Evolutionary conservation across 2,329 filamentous ascomycete species (phyloP), one percentile per base, ranked within the genome.

Genomic region (Fusarium sp.): DNA sequence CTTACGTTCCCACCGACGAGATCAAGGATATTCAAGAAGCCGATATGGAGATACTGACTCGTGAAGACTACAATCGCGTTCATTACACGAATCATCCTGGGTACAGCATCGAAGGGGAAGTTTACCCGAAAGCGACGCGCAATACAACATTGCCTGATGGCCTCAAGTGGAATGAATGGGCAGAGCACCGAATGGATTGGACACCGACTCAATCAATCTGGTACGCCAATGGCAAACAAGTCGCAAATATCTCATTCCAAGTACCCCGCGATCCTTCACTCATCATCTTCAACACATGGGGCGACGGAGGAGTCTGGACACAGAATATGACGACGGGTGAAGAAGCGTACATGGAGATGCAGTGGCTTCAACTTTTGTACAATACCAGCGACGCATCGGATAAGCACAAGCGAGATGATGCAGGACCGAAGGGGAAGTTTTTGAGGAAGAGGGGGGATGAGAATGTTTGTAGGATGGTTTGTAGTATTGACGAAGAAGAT

Each of bases 311-410:
- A 6, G 49, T 53, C 10, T 53, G 49, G 49, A 53, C 49, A 8
- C 33, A 38, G 35, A 53, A 53, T 7, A 53, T 54, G 50, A 44
- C 50, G 2, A 54, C 50, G 4, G 37, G 37, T 3, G 37, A 44
- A 4, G 50, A 54, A 14, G 50, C 50, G 8, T 54, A 54, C 15
- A 54, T 54, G 50, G 50, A 54, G 37, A 44, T 54, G 26, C 37
- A 54, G 26, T 54, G 50, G 50, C 37, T 54, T 23, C 50, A 54
- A 4, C n/a, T 54, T 10, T 13, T 54, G 11, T 54, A 42, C 4
- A 54, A 54, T 2, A 20, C 18, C 3, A 54, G 50, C 9, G 37
- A 42, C n/a, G 4, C n/a, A 13, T 42, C 50, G 27, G 37, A 17
- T 23, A 32, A 54, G 14, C n/a, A 3, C 14, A 54, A 54, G 4